These are phyloP conservation scores for Mallotus nudiflorus DNA, from an alignment of 345 rosid species.

Conservation along the genomic window DNA sequence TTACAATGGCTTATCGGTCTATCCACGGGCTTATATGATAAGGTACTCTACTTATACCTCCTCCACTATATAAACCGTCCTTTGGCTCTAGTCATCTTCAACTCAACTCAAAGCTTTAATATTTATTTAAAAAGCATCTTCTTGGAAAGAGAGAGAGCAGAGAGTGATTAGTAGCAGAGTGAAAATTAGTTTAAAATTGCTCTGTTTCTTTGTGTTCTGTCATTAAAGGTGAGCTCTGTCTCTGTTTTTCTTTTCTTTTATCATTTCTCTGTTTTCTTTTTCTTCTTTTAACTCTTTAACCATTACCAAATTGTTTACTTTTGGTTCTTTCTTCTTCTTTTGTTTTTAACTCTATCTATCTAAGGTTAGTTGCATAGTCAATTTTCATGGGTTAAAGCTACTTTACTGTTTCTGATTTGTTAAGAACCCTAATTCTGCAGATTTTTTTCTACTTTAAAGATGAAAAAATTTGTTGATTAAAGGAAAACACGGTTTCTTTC, in stretches of 20 bases:
- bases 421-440: constrained; percentile 22
- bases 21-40: constrained; percentile 9
- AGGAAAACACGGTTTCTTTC: not conserved
- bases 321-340: constrained; percentile 3
- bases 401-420: constrained; percentile 29
- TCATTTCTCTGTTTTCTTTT: too few relatives aligned
- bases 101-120: not conserved
- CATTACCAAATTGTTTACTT: not conserved
- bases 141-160: constrained; percentile 10
- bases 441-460: not conserved
- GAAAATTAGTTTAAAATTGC: not conserved
- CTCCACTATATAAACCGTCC: not conserved
- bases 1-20: not conserved
- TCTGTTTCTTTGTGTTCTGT: not conserved
- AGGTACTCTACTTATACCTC: fast-evolving
- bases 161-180: not conserved
- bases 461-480: not conserved
- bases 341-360: not conserved
- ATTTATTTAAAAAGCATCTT: constrained; percentile 30
- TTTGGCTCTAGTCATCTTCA: not conserved
- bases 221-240: constrained; percentile 15
- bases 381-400: constrained; percentile 27
- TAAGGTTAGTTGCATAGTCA: constrained; percentile 2
- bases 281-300: not conserved
- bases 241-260: not conserved